phyloP scores from a whole-genome alignment of 2,329 filamentous ascomycete species.

The Beauveria sp. region DNA sequence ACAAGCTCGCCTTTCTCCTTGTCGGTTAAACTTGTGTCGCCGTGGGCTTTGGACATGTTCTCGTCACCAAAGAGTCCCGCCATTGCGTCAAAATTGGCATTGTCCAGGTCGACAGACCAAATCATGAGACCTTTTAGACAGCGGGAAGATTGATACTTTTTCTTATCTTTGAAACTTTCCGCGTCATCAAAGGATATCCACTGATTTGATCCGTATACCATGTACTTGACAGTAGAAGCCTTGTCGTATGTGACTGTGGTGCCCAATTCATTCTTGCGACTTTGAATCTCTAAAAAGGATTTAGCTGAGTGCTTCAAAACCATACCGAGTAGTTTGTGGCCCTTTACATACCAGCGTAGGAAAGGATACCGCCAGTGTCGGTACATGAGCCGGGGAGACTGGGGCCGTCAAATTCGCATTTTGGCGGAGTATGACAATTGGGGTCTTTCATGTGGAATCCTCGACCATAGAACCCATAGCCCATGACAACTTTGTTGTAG shows the following conservation, averaged over 20 bases:
- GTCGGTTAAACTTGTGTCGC: not conserved
- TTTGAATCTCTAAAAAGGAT: slow-evolving; percentile 24
- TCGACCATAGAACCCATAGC: slow-evolving; percentile 32
- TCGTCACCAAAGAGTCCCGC: slow-evolving; percentile 17
- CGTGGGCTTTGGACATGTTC: slow-evolving; percentile 2
- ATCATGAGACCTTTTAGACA: slow-evolving; percentile 21
- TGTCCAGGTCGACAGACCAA: slow-evolving; percentile 22
- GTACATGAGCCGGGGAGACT: slow-evolving; percentile 20
- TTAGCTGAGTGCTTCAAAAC: not conserved
- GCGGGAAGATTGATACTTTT: slow-evolving; percentile 10
- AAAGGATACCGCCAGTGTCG: slow-evolving; percentile 23
- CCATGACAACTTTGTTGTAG: slow-evolving; percentile 31
- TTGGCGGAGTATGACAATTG: not conserved
- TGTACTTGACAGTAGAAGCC: slow-evolving; percentile 25
- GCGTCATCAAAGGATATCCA: slow-evolving; percentile 32
- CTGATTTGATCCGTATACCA: slow-evolving; percentile 25
- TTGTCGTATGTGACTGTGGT: slow-evolving; percentile 18
- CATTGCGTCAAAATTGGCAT: slow-evolving; percentile 17
- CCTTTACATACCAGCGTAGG: slow-evolving; percentile 9
- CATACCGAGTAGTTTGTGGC: not conserved
- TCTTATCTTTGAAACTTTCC: slow-evolving; percentile 18
- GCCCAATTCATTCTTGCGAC: slow-evolving; percentile 16
- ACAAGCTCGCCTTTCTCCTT: slow-evolving; percentile 11
- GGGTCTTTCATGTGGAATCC: slow-evolving; percentile 12
- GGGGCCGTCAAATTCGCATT: slow-evolving; percentile 16